phyloP scores from a whole-genome alignment of 208 protist genomes.

The Leishmania braziliensis region DNA sequence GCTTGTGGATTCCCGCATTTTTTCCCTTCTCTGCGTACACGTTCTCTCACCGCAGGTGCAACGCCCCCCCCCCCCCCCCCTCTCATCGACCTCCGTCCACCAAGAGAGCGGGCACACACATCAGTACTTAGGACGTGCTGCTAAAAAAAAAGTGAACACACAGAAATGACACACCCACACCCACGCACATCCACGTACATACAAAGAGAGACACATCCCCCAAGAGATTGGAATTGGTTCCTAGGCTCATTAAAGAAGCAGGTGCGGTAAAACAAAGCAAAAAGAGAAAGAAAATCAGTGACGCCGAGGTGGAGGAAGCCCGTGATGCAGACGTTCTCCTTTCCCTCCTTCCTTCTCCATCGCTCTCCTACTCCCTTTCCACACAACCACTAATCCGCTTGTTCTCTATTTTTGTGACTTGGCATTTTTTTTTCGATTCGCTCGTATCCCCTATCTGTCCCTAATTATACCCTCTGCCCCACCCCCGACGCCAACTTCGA shows the following conservation, averaged over 20 bases:
- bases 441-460: background rate
- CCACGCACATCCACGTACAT: background rate
- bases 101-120: background rate
- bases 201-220: background rate
- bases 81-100: background rate
- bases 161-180: background rate
- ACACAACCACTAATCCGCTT: background rate
- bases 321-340: background rate
- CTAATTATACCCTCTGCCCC: background rate
- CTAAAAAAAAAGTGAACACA: background rate
- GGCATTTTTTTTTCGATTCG: slow-evolving; percentile 3
- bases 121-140: background rate
- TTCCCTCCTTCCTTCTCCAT: background rate
- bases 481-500: background rate
- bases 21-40: background rate
- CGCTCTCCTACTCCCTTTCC: background rate
- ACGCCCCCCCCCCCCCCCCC: background rate
- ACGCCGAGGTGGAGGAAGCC: background rate
- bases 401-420: background rate
- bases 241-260: background rate
- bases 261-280: background rate
- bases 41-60: background rate
- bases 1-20: background rate
- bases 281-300: background rate
- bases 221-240: background rate